phyloP scores from a whole-genome alignment of 352 stramenopile species.

The Phytophthora pseudosyringae region DNA sequence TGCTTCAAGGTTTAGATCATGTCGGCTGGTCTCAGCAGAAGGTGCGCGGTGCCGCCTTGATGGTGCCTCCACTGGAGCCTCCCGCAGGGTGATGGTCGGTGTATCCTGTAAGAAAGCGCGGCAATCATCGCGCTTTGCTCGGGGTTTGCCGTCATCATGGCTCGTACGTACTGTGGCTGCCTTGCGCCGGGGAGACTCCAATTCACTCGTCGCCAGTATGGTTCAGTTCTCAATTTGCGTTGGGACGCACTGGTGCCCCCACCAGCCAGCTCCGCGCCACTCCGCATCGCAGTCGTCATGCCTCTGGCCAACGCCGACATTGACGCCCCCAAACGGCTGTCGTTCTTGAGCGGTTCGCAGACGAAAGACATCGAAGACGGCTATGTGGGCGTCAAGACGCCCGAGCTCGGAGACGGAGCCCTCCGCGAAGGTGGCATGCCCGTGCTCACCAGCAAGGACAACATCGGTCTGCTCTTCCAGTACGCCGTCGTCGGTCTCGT shows the following conservation, averaged over 20 bases:
- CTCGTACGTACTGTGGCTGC: neutral
- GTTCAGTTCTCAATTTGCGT: slow-evolving; percentile 7
- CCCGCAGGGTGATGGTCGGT: neutral
- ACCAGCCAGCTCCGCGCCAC: too few species aligned
- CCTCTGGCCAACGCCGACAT: slow-evolving; percentile 26
- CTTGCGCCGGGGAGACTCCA: slow-evolving; percentile 1
- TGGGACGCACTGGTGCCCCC: neutral
- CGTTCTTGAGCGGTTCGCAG: slow-evolving; percentile 36
- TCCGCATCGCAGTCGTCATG: slow-evolving; percentile 2
- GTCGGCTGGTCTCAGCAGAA: neutral
- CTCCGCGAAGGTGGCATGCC: slow-evolving; percentile 47
- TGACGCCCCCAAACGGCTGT: slow-evolving; percentile 41
- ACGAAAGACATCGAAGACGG: slow-evolving; percentile 35
- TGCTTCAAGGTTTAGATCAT: neutral
- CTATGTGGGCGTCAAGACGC: slow-evolving; percentile 40
- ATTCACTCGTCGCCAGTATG: slow-evolving; percentile 2
- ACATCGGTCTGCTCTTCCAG: slow-evolving; percentile 54
- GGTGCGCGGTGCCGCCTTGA: slow-evolving; percentile 2
- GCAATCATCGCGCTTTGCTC: neutral
- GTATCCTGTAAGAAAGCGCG: neutral
- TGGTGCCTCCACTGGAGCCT: neutral
- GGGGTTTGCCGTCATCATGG: slow-evolving; percentile 1
- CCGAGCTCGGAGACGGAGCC: slow-evolving; percentile 46
- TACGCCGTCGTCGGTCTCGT: slow-evolving; percentile 59
- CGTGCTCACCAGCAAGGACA: slow-evolving; percentile 36